These are phyloP conservation scores for Xylaria polymorpha DNA, from an alignment of 2,329 filamentous ascomycete species.

Conservation along the genomic window DNA sequence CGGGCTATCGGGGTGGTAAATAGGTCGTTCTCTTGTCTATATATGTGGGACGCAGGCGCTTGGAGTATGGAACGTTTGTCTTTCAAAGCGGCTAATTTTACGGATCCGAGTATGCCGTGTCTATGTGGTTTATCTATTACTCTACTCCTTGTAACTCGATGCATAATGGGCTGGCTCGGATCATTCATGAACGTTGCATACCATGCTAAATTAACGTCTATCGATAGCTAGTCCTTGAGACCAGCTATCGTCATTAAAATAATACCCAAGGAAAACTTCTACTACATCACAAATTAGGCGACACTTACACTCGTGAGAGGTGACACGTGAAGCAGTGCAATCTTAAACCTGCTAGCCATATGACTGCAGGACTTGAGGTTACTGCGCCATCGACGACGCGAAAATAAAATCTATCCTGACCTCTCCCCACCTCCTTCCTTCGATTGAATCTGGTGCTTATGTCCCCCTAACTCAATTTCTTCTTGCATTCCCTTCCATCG, in stretches of 20 bases:
- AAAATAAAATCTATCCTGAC: conserved; percentile 33
- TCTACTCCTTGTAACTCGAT: conserved; percentile 2
- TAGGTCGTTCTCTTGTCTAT: conserved; percentile 16
- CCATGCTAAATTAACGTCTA: conserved; percentile 7
- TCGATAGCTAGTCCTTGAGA: not conserved
- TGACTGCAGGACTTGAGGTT: conserved; percentile 7
- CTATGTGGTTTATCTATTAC: not conserved
- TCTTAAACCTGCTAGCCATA: conserved; percentile 27
- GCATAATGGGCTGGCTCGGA: not conserved
- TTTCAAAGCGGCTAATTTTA: conserved; percentile 3
- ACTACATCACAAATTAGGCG: conserved; percentile 1
- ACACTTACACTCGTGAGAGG: not conserved
- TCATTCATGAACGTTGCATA: conserved; percentile 8
- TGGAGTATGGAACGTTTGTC: conserved; percentile 6
- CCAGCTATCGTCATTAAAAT: conserved; percentile 1
- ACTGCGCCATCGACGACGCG: conserved; percentile 20
- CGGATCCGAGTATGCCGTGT: not conserved
- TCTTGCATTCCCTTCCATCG: conserved; percentile 5
- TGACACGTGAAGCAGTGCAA: conserved; percentile 24
- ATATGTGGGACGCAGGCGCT: not conserved
- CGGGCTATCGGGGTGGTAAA: not conserved
- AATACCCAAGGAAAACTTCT: not conserved
- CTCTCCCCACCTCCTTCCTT: conserved; percentile 7
- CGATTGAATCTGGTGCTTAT: conserved; percentile 8
- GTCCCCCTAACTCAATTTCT: conserved; percentile 5